Conservation (phyloP, 2,329 filamentous ascomycete species). For the Hymenoscyphus repandus region DNA sequence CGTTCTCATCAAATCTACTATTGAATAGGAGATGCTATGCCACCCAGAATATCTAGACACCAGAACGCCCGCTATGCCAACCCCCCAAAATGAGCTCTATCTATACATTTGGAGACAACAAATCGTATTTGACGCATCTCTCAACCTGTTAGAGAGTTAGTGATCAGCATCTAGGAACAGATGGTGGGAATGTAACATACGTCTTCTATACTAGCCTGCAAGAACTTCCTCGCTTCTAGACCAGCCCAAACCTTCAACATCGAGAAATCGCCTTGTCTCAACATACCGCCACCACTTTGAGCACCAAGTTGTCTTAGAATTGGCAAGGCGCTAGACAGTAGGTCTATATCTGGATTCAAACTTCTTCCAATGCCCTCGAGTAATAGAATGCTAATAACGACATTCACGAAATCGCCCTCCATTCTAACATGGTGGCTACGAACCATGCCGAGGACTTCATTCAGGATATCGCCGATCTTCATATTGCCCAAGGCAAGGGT, state of each 20-base stretch:
- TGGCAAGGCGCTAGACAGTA: slow-evolving; percentile 80
- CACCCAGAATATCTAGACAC: not conserved
- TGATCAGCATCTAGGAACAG: not conserved
- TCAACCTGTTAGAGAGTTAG: slow-evolving; percentile 56
- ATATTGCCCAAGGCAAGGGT: slow-evolving; percentile 91
- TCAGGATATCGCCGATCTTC: slow-evolving; percentile 92
- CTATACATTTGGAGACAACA: slow-evolving; percentile 79
- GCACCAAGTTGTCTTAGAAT: slow-evolving; percentile 85
- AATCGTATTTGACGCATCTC: slow-evolving; percentile 84
- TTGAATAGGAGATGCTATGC: not conserved
- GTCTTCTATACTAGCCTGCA: slow-evolving; percentile 86
- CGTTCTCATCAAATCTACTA: too few species aligned
- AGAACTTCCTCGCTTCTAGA: slow-evolving; percentile 79
- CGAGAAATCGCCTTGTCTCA: slow-evolving; percentile 68
- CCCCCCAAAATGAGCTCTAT: not conserved
- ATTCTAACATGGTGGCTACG: slow-evolving; percentile 85
- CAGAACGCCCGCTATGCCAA: not conserved
- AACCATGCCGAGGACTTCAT: slow-evolving; percentile 88
- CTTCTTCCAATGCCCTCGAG: slow-evolving; percentile 90
- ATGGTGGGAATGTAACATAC: slow-evolving; percentile 43
- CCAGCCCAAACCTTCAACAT: slow-evolving; percentile 92
- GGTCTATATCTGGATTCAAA: slow-evolving; percentile 79
- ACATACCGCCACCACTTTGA: slow-evolving; percentile 64
- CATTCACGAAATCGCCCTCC: slow-evolving; percentile 97
- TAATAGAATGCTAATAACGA: slow-evolving; percentile 89